These are phyloP conservation scores for Dendrocalamus sinicus DNA, from an alignment of 176 grass and related monocot species.

Conservation along the genomic window DNA sequence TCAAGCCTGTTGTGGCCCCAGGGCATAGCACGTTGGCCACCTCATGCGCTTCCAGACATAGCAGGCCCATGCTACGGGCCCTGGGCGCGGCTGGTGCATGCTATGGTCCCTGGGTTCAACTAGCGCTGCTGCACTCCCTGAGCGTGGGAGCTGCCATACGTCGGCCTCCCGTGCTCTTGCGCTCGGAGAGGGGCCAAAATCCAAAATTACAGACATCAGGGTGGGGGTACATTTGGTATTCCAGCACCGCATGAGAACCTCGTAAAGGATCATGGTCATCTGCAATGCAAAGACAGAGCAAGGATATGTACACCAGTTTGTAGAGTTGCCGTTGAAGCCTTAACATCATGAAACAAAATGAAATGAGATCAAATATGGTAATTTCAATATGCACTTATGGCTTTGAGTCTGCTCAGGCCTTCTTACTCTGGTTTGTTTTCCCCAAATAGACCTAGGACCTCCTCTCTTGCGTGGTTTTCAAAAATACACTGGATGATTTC, in stretches of 20 bases:
- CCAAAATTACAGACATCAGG: too few species aligned
- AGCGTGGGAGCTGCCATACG: too few species aligned
- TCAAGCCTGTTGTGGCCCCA: too few species aligned
- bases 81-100: too few species aligned
- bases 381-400: slow-evolving; percentile 34
- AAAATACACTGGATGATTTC: too few species aligned
- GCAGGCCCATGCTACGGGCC: too few species aligned
- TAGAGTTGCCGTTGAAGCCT: neutral
- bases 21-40: too few species aligned
- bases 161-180: too few species aligned
- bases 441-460: slow-evolving; percentile 56
- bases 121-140: too few species aligned
- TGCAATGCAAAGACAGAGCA: neutral
- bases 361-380: neutral
- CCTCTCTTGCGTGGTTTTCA: slow-evolving; percentile 46
- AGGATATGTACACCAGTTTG: neutral
- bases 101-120: too few species aligned
- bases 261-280: slow-evolving; percentile 77
- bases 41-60: too few species aligned
- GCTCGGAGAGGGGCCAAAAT: too few species aligned
- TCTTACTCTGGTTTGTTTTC: slow-evolving; percentile 52
- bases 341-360: neutral
- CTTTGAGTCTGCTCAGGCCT: slow-evolving; percentile 61
- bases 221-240: slow-evolving; percentile 46
- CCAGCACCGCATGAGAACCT: slow-evolving; percentile 51